Conservation (phyloP, 257 asterid species). For the Parsonsia alboflavescens region DNA sequence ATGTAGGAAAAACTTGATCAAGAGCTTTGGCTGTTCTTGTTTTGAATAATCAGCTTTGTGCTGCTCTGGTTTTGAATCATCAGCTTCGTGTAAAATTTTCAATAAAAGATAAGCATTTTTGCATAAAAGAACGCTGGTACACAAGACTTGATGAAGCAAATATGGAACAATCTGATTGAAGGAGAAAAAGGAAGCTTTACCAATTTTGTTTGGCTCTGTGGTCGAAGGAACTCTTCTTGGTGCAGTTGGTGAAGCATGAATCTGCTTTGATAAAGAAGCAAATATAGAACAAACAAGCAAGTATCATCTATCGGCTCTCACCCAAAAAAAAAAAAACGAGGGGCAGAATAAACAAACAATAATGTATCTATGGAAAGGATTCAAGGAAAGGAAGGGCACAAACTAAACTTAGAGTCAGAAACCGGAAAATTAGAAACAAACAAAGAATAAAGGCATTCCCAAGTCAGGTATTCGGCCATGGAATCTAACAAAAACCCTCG, state of each 20-base stretch:
- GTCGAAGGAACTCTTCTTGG: not conserved
- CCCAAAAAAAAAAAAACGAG: not conserved
- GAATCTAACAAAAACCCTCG: not conserved
- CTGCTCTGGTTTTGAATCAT: slow-evolving; percentile 13
- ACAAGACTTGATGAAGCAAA: not conserved
- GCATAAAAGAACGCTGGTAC: slow-evolving; percentile 6
- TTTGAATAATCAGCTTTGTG: slow-evolving; percentile 39
- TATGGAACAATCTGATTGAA: not conserved
- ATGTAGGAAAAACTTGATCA: slow-evolving; percentile 62
- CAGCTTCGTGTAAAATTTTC: not conserved
- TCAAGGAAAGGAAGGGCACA: not conserved
- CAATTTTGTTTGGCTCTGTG: not conserved
- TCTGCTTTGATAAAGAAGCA: slow-evolving; percentile 3
- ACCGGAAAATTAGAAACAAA: not conserved
- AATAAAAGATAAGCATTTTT: no score
- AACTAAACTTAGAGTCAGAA: not conserved
- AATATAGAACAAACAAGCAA: not conserved
- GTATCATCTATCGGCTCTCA: not conserved
- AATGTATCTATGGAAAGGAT: not conserved
- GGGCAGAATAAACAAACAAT: not conserved
- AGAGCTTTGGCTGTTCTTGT: slow-evolving; percentile 42
- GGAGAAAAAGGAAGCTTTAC: not conserved
- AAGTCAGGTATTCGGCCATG: no score
- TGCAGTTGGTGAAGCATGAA: slow-evolving; percentile 4
- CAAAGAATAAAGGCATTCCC: not conserved